phyloP scores from a whole-genome alignment of 2,329 filamentous ascomycete genomes.

The Stagonosporopsis cucurbitacearum region DNA sequence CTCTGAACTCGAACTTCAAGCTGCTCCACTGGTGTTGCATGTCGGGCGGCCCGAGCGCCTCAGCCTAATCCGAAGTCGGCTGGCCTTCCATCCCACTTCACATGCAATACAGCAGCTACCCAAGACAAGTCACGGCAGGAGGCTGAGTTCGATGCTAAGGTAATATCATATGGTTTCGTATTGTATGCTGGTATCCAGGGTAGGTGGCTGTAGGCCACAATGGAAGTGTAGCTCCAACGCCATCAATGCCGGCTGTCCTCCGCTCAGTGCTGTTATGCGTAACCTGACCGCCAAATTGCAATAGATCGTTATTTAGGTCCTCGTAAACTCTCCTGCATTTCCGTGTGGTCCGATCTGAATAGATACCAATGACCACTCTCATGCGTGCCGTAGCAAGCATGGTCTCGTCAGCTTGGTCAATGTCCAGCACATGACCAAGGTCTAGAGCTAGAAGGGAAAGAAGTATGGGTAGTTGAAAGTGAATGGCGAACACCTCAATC shows the following conservation, averaged over 20 bases:
- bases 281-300: constrained; percentile 7
- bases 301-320: constrained; percentile 6
- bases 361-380: background rate
- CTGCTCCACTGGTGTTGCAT: constrained; percentile 11
- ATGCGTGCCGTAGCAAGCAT: background rate
- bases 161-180: constrained; percentile 8
- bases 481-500: constrained; percentile 54
- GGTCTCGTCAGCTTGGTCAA: constrained; percentile 35
- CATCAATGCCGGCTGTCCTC: constrained; percentile 37
- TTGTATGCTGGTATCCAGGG: constrained; percentile 23
- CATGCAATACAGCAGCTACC: background rate
- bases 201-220: constrained; percentile 31
- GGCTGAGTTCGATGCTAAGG: background rate
- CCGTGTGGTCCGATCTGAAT: background rate
- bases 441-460: constrained; percentile 31
- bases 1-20: constrained; percentile 17
- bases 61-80: constrained; percentile 8
- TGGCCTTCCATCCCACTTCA: constrained; percentile 3
- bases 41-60: constrained; percentile 1
- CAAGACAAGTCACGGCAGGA: background rate
- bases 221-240: constrained; percentile 33
- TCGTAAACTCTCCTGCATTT: constrained; percentile 1
- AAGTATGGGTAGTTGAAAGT: constrained; percentile 17
- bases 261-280: constrained; percentile 14
- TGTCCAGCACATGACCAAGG: constrained; percentile 46